phyloP scores from a whole-genome alignment of 2,329 filamentous ascomycete species.

The Talaromyces sp. region DNA sequence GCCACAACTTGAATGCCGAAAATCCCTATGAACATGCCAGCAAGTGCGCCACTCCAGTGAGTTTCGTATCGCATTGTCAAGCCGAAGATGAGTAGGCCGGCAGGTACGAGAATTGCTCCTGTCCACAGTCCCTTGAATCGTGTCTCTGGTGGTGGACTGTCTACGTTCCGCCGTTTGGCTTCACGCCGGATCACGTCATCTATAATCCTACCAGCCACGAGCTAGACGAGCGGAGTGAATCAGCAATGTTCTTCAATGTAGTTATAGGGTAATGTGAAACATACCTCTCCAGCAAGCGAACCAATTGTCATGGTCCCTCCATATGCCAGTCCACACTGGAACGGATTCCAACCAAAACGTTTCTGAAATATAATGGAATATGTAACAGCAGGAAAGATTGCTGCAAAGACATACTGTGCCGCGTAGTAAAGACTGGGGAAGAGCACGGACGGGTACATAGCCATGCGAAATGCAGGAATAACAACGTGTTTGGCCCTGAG shows the following conservation, averaged over 20 bases:
- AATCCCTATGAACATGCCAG: slow-evolving; percentile 12
- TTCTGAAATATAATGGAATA: slow-evolving; percentile 32
- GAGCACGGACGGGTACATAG: not conserved
- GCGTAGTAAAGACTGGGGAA: not conserved
- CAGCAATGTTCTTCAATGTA: not conserved
- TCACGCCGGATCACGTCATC: not conserved
- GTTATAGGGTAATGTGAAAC: not conserved
- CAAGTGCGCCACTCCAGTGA: slow-evolving; percentile 9
- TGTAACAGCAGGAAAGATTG: slow-evolving; percentile 35
- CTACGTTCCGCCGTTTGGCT: slow-evolving; percentile 3
- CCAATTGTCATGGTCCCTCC: slow-evolving; percentile 26
- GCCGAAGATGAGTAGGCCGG: slow-evolving; percentile 9
- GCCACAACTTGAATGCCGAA: slow-evolving; percentile 12
- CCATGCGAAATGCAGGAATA: not conserved
- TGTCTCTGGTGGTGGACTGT: slow-evolving; percentile 11
- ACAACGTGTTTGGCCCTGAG: slow-evolving; percentile 1
- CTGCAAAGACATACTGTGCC: slow-evolving; percentile 31
- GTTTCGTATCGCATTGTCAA: slow-evolving; percentile 15
- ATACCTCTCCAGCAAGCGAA: slow-evolving; percentile 14
- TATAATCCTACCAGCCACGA: not conserved
- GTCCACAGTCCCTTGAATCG: slow-evolving; percentile 13
- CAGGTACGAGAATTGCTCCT: slow-evolving; percentile 9
- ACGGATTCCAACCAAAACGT: slow-evolving; percentile 33
- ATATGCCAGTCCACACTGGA: slow-evolving; percentile 32
- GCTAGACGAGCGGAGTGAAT: not conserved